Evolutionary conservation across 768 basidiomycete species (phyloP), one percentile per base, ranked within the genome.

Genomic region (Leccinellum rugosiceps): DNA sequence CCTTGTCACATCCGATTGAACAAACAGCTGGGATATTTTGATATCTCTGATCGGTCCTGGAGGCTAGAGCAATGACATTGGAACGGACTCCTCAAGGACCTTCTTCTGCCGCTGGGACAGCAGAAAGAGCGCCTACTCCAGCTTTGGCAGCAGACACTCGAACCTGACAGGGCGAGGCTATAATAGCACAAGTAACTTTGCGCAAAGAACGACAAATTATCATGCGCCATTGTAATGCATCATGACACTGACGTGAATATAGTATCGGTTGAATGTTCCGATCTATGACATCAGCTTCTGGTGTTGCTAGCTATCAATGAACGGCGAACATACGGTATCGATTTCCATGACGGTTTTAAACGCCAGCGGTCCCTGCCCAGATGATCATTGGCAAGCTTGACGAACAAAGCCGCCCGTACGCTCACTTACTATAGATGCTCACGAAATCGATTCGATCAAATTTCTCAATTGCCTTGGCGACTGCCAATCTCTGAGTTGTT

Each of bases 141-240:
- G 95, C 94, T 72, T 98, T 99, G 25, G 95, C 95, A 9, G 94
- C 91, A 13, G 91, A 92, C 13, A 96, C 93, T 67, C 97, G 96
- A 7, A 84, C n/a, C 92, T 98, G 95, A 71, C 85, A 92, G 0
- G 92, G 90, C 6, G 85, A 84, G 11, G 78, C 91, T 90, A 64
- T 10, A 31, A 49, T 41, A 28, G 49, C 55, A 52, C 59, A 19
- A 54, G 38, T 3, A 1, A 31, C n/a, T 30, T 30, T 15, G 43
- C 10, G 9, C 11, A 9, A 10, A 8, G 48, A 0, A 53, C n/a
- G 58, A 4, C n/a, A 53, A 54, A 47, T 25, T 3, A 26, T 14
- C 21, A 25, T 23, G 59, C 61, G 88, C 92, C 90, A 52, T 73
- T 79, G 73, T 92, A 90, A 74, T 98, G 96, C 47, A 98, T 71